A percentile compares a stretch with the other conserved stretches of the same genome.
Evolutionary conservation across 2,329 filamentous ascomycete species (phyloP).

Genomic region (Sporothrix humicola): DNA sequence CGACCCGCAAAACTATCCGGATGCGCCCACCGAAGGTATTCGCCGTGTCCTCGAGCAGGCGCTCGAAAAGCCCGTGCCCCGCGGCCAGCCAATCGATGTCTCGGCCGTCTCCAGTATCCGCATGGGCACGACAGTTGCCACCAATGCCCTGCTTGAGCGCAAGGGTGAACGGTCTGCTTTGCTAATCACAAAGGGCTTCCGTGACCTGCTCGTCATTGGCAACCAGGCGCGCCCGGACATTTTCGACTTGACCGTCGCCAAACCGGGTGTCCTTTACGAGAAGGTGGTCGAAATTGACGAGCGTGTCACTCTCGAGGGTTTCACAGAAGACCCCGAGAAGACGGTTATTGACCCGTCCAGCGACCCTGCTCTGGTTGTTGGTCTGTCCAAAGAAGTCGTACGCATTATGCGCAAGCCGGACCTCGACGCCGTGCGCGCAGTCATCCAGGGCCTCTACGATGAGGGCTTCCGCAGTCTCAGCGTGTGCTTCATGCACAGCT

Average conservation of each 20-base stretch:
- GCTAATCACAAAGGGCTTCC: conserved; percentile 85
- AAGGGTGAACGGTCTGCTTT: conserved; percentile 92
- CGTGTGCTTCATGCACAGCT: conserved; percentile 47
- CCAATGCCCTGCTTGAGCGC: conserved; percentile 85
- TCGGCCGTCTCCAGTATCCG: conserved; percentile 49
- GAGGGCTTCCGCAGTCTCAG: conserved; percentile 56
- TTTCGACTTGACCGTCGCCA: conserved; percentile 84
- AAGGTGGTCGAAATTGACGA: conserved; percentile 85
- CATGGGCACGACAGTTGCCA: conserved; percentile 95
- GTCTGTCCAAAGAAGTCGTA: conserved; percentile 61
- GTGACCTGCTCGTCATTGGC: conserved; percentile 84
- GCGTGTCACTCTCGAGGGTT: conserved; percentile 87
- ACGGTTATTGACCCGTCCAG: conserved; percentile 28
- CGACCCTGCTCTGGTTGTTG: conserved; percentile 44
- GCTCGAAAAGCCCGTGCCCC: conserved; percentile 60
- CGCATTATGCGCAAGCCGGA: conserved; percentile 60
- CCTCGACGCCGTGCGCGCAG: conserved; percentile 56
- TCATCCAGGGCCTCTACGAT: conserved; percentile 65
- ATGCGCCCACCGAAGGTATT: conserved; percentile 73
- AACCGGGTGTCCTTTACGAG: conserved; percentile 85
- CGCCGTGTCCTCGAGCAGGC: conserved; percentile 51
- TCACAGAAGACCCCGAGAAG: conserved; percentile 31
- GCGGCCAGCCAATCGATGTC: conserved; percentile 58
- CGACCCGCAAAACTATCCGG: conserved; percentile 70
- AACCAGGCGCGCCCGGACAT: conserved; percentile 90